Base-by-base conservation (phyloP, 2,329 filamentous ascomycete species). In the Orbilia brochopaga region DNA sequence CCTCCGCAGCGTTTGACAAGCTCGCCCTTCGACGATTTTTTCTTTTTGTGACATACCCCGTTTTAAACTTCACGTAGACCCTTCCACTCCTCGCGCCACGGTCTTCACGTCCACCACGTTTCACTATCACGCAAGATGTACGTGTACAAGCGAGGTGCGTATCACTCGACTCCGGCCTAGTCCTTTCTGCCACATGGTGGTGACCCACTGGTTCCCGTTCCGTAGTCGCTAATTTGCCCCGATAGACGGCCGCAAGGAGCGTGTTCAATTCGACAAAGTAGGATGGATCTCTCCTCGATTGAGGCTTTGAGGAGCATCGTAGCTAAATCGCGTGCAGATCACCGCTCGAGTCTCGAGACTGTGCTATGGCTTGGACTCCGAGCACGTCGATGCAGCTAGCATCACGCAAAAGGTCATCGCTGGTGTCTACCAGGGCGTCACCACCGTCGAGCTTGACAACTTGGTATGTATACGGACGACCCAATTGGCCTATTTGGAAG, bases 371-470 rank as follows among this genome's bases (percentile, higher is more conserved):
- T 89, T 99, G 69, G 94, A 99, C 79, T 87, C 90, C 56, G 93
- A 90, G 77, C 94, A 99, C 83, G 91, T 99, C 78, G 94, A 99
- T 82, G 91, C 94, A 64, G 94, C 95, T 75, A 92, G 93, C 78
- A 99, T 99, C 80, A 99, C 94, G 70, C 92, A 96, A 83, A 99
- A 97, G 83, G 94, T 99, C 81, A 99, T 99, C 80, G 96, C 93
- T 78, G 94, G 94, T 84, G 94, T 99, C 76, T 99, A 99, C 81
- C 92, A 96, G 78, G 94, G 94, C 80, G 94, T 99, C 60, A 97
- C 91, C 52, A 99, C 94, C 51, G 86, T 96, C 74, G 92, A 99
- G 83, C 86, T 99, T 66, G 94, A 99, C 78, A 95, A 99, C 83
- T 83, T 99, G 80, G 93, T 97, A 85, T 82, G 90, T 61, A 1